Percentiles rank a stretch among this genome's conserved stretches.
These are phyloP conservation scores for Trichoderma hamatum DNA, from an alignment of 2,329 filamentous ascomycete genomes.

Conservation along the genomic window DNA sequence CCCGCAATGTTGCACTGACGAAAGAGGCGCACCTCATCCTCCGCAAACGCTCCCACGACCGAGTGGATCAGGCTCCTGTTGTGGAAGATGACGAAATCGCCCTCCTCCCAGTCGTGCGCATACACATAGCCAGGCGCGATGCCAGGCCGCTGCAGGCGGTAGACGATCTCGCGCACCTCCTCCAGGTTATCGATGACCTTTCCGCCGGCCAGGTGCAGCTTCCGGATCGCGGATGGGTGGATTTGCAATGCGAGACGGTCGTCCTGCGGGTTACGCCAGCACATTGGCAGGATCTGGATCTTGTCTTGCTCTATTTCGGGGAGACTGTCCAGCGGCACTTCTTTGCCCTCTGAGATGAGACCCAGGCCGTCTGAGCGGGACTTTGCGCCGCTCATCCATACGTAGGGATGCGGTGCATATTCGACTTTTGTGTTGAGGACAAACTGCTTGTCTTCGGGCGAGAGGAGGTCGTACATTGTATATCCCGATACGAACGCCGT, in stretches of 20 bases:
- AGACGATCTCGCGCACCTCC: constrained; percentile 67
- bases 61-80: constrained; percentile 76
- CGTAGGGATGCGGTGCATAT: constrained; percentile 78
- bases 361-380: constrained; percentile 71
- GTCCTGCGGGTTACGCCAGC: constrained; percentile 75
- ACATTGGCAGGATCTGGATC: constrained; percentile 74
- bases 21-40: constrained; percentile 75
- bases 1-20: constrained; percentile 80
- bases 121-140: constrained; percentile 72
- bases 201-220: constrained; percentile 68
- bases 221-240: constrained; percentile 71
- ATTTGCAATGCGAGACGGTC: constrained; percentile 71
- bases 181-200: constrained; percentile 69
- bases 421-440: constrained; percentile 68
- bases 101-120: constrained; percentile 75
- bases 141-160: constrained; percentile 70
- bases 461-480: constrained; percentile 69
- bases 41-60: constrained; percentile 73
- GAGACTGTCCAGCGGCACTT: constrained; percentile 61
- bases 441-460: constrained; percentile 67
- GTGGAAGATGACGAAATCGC: constrained; percentile 77
- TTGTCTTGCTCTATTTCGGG: constrained; percentile 67
- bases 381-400: constrained; percentile 75
- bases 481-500: constrained; percentile 76
- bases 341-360: constrained; percentile 66